These are phyloP conservation scores for Verticillium isaacii DNA, from an alignment of 2,329 filamentous ascomycete species.

Conservation along the genomic window DNA sequence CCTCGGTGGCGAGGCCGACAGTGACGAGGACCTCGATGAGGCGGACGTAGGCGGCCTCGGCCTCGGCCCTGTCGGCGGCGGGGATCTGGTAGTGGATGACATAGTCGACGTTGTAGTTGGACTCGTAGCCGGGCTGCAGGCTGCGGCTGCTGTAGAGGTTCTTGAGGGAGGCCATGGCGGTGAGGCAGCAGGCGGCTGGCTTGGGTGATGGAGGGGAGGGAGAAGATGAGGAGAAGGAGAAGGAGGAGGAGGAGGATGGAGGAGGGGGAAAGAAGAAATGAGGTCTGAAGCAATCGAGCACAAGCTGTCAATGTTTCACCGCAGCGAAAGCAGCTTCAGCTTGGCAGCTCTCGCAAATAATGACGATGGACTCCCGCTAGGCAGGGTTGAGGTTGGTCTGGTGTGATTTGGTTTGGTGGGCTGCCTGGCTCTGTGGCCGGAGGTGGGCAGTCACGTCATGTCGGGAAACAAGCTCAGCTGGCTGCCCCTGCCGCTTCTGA, in stretches of 20 bases:
- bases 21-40: constrained; percentile 70
- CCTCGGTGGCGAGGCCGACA: constrained; percentile 83
- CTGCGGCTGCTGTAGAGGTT: constrained; percentile 10
- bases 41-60: constrained; percentile 70
- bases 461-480: constrained; percentile 4
- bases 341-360: background rate
- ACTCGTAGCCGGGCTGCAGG: constrained; percentile 10
- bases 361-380: background rate
- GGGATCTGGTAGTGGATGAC: constrained; percentile 76
- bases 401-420: background rate
- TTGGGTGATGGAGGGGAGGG: background rate
- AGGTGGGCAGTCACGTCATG: background rate
- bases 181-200: constrained; percentile 6
- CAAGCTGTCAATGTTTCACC: background rate
- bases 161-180: constrained; percentile 11
- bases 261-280: background rate
- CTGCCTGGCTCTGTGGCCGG: background rate
- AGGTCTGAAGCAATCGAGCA: background rate
- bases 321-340: background rate
- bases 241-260: background rate
- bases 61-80: constrained; percentile 52
- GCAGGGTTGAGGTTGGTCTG: background rate
- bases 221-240: background rate
- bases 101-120: constrained; percentile 66
- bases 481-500: background rate